These are phyloP conservation scores for Aspergillus unguis DNA, from an alignment of 2,329 filamentous ascomycete species.

Conservation along the genomic window DNA sequence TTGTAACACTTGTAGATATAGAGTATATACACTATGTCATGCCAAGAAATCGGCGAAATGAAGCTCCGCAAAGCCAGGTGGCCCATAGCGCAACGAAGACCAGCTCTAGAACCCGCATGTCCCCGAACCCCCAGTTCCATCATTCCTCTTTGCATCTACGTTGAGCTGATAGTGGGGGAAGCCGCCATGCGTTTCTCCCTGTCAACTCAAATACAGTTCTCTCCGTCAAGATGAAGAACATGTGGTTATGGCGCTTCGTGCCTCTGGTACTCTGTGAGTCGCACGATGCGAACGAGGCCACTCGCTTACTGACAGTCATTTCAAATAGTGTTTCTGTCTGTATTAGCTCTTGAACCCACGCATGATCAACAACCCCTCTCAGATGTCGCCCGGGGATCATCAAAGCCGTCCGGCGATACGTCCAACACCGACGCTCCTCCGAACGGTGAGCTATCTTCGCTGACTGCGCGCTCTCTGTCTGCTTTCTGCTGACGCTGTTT, in stretches of 20 bases:
- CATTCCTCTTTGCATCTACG: neutral
- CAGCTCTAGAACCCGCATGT: constrained; percentile 4
- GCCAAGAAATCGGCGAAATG: constrained; percentile 30
- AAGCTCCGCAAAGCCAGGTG: constrained; percentile 40
- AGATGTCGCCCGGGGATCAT: constrained; percentile 18
- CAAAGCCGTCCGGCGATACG: constrained; percentile 21
- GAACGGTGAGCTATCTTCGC: constrained; percentile 27
- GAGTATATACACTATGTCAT: neutral
- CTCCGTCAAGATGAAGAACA: constrained; percentile 34
- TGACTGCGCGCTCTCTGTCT: neutral
- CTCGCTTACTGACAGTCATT: constrained; percentile 2
- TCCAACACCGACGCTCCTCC: constrained; percentile 19
- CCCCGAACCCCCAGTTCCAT: neutral
- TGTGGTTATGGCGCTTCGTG: constrained; percentile 31
- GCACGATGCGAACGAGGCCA: neutral
- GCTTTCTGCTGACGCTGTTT: neutral
- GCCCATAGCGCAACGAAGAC: constrained; percentile 21
- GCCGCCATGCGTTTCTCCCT: constrained; percentile 37
- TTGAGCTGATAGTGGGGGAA: constrained; percentile 4
- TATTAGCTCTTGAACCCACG: constrained; percentile 25
- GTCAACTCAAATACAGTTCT: constrained; percentile 17
- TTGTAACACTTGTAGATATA: neutral
- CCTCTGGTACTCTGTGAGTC: constrained; percentile 35
- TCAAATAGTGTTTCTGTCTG: constrained; percentile 32
- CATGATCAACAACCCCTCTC: constrained; percentile 18